A percentile compares a stretch with the other conserved stretches of the same genome.
These are phyloP conservation scores for Termitomyces sp. DNA, from an alignment of 768 basidiomycete genomes.

Conservation along the genomic window DNA sequence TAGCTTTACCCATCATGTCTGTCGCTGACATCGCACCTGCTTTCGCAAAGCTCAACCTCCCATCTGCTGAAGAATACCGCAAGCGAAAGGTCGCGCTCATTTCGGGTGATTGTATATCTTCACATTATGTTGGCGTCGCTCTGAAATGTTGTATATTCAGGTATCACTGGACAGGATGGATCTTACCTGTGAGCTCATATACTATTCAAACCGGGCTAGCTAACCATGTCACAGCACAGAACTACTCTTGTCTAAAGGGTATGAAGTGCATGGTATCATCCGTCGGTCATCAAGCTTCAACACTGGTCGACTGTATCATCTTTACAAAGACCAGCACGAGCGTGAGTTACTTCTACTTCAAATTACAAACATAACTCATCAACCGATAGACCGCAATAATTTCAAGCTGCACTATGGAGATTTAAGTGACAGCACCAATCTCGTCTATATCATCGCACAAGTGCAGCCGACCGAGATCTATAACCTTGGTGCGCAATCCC, in stretches of 20 bases:
- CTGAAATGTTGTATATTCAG: constrained; percentile 31
- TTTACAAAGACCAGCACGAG: constrained; percentile 91
- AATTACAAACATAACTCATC: constrained; percentile 1
- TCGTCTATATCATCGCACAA: constrained; percentile 93
- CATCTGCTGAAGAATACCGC: constrained; percentile 74
- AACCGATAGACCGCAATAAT: constrained; percentile 53
- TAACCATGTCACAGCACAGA: constrained; percentile 54
- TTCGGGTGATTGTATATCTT: constrained; percentile 50
- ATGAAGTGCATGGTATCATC: constrained; percentile 93
- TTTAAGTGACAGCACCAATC: constrained; percentile 92
- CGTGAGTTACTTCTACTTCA: constrained; percentile 40
- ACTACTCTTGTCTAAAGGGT: constrained; percentile 79
- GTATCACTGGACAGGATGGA: constrained; percentile 95
- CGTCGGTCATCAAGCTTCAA: constrained; percentile 98
- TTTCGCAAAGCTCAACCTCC: constrained; percentile 52
- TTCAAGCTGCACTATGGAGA: constrained; percentile 90
- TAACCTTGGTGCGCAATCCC: constrained; percentile 96
- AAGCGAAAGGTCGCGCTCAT: constrained; percentile 93
- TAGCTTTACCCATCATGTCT: constrained; percentile 33
- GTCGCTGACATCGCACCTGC: constrained; percentile 29
- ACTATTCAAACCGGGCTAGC: constrained; percentile 1
- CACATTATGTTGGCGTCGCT: neutral
- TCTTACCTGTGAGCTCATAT: constrained; percentile 72
- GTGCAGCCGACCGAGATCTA: constrained; percentile 96
- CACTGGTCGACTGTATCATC: constrained; percentile 89